Evolutionary conservation across 148 eudicot species (phyloP).

Genomic region (Camellia japonica): DNA sequence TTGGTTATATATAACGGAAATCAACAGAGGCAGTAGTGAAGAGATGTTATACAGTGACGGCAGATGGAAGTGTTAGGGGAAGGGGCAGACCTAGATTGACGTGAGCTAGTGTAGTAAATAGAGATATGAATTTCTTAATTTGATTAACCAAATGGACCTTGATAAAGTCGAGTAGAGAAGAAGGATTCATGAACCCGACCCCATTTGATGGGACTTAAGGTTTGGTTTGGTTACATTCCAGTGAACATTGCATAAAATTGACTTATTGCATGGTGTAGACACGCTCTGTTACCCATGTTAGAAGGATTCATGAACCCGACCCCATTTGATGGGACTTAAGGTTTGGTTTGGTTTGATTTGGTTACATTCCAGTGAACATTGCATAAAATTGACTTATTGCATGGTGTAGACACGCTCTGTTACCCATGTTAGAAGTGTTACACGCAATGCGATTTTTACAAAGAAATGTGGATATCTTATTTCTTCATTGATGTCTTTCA

Average conservation of each 20-base stretch:
- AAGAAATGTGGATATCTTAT: not conserved
- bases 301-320: too few relatives aligned
- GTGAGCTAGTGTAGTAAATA: too few relatives aligned
- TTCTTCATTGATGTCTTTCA: not conserved
- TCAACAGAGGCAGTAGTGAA: too few relatives aligned
- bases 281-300: not conserved
- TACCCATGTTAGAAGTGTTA: not conserved
- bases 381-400: not conserved
- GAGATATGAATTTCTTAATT: not conserved
- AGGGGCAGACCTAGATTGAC: too few relatives aligned
- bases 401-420: not conserved
- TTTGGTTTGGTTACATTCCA: not conserved
- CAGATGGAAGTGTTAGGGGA: too few relatives aligned
- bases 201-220: too few relatives aligned
- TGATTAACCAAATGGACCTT: not conserved
- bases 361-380: not conserved
- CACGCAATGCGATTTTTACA: not conserved
- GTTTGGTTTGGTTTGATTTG: not conserved
- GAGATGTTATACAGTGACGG: too few relatives aligned
- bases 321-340: too few relatives aligned
- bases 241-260: not conserved
- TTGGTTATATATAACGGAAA: too few relatives aligned
- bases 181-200: not conserved
- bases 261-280: not conserved
- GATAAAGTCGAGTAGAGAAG: not conserved